These are phyloP conservation scores for Kurtzmaniella quercitrusa DNA, from an alignment of 1,139 yeast species.

Conservation along the genomic window DNA sequence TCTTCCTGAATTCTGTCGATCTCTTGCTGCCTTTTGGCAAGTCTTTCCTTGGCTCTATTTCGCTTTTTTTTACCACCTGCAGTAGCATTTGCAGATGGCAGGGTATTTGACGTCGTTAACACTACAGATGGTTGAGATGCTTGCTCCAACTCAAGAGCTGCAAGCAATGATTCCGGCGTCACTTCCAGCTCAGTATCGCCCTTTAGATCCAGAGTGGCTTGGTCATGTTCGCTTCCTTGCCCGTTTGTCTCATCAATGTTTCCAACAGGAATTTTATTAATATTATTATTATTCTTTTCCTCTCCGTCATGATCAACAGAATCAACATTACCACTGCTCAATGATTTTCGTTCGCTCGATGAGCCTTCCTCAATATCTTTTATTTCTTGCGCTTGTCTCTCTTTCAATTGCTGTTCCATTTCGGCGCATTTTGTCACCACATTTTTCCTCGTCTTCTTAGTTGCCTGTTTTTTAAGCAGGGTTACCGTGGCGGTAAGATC, in stretches of 20 bases:
- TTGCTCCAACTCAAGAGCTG: conserved; percentile 39
- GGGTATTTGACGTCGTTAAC: not conserved
- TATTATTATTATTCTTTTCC: not conserved
- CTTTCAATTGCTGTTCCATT: conserved; percentile 53
- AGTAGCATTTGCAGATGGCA: not conserved
- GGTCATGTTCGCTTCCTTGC: conserved; percentile 6
- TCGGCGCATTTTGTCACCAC: conserved; percentile 53
- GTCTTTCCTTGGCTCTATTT: conserved; percentile 80
- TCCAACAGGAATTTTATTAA: not conserved
- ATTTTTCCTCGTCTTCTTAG: conserved; percentile 68
- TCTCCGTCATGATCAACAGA: conserved; percentile 10
- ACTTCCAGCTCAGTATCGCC: conserved; percentile 40
- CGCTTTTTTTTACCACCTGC: conserved; percentile 38
- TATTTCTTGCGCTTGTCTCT: conserved; percentile 52
- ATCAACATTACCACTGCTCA: conserved; percentile 8
- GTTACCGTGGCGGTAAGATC: conserved; percentile 67
- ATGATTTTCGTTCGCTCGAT: not conserved
- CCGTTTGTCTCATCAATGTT: not conserved
- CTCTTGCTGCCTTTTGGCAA: conserved; percentile 73
- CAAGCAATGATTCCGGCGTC: conserved; percentile 62
- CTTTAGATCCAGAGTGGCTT: conserved; percentile 15
- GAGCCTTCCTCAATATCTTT: conserved; percentile 6
- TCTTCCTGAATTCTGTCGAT: conserved; percentile 58
- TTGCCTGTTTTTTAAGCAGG: conserved; percentile 77
- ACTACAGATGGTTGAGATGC: conserved; percentile 7